These are phyloP conservation scores for Nicotiana tomentosiformis DNA, from an alignment of 257 asterid genomes.

Conservation along the genomic window DNA sequence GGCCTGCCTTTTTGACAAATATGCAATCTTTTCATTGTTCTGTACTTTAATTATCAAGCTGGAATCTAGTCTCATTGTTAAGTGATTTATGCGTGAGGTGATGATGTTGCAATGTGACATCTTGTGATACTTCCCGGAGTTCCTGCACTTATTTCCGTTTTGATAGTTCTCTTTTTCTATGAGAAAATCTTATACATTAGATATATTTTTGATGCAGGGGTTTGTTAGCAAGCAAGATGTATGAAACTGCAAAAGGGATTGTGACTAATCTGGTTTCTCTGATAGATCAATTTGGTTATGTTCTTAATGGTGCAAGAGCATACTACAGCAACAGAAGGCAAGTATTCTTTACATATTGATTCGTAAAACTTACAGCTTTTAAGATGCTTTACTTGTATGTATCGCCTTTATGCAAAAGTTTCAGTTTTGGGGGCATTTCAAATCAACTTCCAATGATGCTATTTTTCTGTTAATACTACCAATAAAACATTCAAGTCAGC, in stretches of 20 bases:
- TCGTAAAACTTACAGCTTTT: neutral
- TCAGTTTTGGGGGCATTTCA: neutral
- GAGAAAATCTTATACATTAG: neutral
- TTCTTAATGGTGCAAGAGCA: slow-evolving; percentile 89
- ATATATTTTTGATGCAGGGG: slow-evolving; percentile 55
- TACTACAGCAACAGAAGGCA: slow-evolving; percentile 93
- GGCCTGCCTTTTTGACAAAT: neutral
- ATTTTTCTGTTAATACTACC: neutral
- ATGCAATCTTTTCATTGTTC: neutral
- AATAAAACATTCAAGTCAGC: neutral
- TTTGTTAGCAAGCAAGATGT: slow-evolving; percentile 79
- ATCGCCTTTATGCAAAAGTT: neutral
- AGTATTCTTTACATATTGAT: neutral
- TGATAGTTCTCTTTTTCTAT: neutral
- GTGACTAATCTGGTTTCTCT: slow-evolving; percentile 70
- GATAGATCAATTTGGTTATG: slow-evolving; percentile 58
- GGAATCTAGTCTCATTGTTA: neutral
- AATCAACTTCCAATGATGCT: neutral
- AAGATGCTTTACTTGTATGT: neutral
- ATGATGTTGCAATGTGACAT: neutral
- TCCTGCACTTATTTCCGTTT: neutral
- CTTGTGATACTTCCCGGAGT: neutral
- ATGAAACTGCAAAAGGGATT: slow-evolving; percentile 84
- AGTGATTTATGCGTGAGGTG: neutral
- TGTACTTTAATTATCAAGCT: neutral